Conservation (phyloP, 768 basidiomycete genomes). For the Tricholoma sp. region DNA sequence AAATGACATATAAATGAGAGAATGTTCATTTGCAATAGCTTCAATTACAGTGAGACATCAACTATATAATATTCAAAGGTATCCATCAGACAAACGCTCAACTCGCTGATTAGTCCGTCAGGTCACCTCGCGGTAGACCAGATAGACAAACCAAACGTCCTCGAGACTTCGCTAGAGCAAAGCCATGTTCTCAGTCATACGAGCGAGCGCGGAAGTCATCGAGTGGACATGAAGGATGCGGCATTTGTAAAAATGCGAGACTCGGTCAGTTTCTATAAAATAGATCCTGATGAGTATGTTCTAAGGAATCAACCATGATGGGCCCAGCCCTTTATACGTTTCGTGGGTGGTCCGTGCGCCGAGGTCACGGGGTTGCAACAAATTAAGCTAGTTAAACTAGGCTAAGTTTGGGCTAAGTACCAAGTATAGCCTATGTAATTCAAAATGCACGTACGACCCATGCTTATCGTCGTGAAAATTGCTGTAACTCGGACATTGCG, state of each 20-base stretch:
- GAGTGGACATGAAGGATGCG: slow-evolving; percentile 24
- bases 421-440: too few relatives aligned
- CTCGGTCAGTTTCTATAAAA: slow-evolving; percentile 26
- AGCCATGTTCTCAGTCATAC: slow-evolving; percentile 22
- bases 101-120: slow-evolving; percentile 13
- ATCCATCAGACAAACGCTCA: slow-evolving; percentile 21
- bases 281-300: slow-evolving; percentile 26
- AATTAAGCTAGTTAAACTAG: too few relatives aligned
- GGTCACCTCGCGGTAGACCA: slow-evolving; percentile 7
- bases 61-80: not conserved
- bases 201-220: slow-evolving; percentile 22
- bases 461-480: not conserved
- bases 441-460: too few relatives aligned
- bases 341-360: slow-evolving; percentile 15
- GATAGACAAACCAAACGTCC: slow-evolving; percentile 18
- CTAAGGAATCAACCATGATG: slow-evolving; percentile 13
- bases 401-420: too few relatives aligned
- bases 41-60: not conserved
- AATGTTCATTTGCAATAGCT: too few relatives aligned
- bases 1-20: too few relatives aligned
- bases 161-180: slow-evolving; percentile 14
- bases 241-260: slow-evolving; percentile 26
- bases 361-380: not conserved
- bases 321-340: slow-evolving; percentile 11
- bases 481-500: not conserved